These are phyloP conservation scores for Populus trichocarpa DNA, from an alignment of 441 rosid species.

Conservation along the genomic window DNA sequence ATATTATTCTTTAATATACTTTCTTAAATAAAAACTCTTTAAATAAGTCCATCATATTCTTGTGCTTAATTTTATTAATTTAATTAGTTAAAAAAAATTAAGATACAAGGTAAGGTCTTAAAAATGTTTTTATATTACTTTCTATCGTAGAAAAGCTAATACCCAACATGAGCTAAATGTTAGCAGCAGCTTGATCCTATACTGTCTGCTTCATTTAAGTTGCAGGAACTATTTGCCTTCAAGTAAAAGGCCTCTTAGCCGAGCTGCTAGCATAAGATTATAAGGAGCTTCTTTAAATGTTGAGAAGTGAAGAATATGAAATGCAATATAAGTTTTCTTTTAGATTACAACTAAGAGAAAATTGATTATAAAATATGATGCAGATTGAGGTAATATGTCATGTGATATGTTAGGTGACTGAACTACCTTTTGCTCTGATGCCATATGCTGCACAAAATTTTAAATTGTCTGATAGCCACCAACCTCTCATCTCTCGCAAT, in stretches of 20 bases:
- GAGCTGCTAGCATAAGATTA: not conserved
- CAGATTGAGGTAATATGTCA: conserved; percentile 5
- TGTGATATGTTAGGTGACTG: conserved; percentile 6
- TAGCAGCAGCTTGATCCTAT: not conserved
- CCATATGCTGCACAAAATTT: not conserved
- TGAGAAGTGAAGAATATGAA: not conserved
- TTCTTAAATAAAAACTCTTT: no score
- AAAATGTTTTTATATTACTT: no score
- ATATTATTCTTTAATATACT: no score
- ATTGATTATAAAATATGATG: not conserved
- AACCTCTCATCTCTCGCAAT: not conserved
- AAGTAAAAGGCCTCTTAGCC: not conserved
- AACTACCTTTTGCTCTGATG: conserved; percentile 2
- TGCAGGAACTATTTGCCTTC: not conserved
- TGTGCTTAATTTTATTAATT: no score
- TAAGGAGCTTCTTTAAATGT: not conserved
- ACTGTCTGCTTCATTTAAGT: not conserved
- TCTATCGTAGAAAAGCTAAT: not conserved
- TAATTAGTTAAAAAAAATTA: no score
- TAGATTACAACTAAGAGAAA: not conserved
- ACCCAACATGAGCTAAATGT: not conserved
- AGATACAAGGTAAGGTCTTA: no score
- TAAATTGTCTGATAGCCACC: not conserved
- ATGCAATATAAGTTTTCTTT: not conserved
- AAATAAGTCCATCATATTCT: no score